A percentile compares a stretch with the other conserved stretches of the same genome.
Conservation (phyloP, 148 eudicot genomes). For the Rhododendron kiyosumense region DNA sequence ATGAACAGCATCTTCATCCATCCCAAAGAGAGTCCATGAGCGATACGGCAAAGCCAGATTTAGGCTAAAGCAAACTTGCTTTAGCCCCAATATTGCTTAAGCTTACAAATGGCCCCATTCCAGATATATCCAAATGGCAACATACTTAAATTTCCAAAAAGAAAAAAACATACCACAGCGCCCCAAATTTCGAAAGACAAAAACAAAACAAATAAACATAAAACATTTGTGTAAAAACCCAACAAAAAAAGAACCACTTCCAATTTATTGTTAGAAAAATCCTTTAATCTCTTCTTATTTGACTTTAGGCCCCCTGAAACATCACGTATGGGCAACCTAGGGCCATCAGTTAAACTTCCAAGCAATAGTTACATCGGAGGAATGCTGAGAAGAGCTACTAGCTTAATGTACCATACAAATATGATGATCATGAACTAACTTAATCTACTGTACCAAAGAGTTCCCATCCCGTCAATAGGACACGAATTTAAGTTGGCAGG, state of each 20-base stretch:
- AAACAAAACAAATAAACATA: background rate
- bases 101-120: background rate
- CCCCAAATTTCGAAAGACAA: background rate
- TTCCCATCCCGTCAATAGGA: background rate
- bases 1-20: constrained; percentile 39
- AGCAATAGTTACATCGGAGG: background rate
- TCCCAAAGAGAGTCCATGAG: constrained; percentile 14
- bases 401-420: background rate
- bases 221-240: background rate
- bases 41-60: background rate
- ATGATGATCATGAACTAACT: background rate
- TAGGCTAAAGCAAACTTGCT: background rate
- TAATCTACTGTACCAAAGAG: background rate
- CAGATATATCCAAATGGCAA: background rate
- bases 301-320: background rate
- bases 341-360: background rate
- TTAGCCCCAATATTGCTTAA: background rate
- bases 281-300: background rate
- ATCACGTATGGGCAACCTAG: background rate
- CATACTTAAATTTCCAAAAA: background rate
- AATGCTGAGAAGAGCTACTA: background rate
- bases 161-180: background rate
- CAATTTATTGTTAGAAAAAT: background rate
- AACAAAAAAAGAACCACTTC: background rate
- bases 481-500: background rate